phyloP scores from a whole-genome alignment of 1,139 yeast species.

The Suhomyces guaymorum region DNA sequence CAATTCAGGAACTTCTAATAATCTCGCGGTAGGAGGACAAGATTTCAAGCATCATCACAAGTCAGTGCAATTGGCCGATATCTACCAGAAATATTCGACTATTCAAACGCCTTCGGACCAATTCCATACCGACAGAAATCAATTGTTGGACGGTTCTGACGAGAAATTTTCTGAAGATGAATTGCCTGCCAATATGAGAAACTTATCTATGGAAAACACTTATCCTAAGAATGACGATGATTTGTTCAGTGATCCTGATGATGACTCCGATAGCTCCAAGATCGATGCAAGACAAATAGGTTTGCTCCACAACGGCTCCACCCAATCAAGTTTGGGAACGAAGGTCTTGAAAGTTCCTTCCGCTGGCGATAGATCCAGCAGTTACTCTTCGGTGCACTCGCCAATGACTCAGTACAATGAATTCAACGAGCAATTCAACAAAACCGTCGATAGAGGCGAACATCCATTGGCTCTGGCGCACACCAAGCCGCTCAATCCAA shows the following conservation, averaged over 20 bases:
- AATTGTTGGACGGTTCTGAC: conserved; percentile 38
- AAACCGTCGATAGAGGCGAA: conserved; percentile 18
- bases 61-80: conserved; percentile 46
- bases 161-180: conserved; percentile 39
- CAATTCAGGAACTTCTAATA: no score
- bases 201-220: conserved; percentile 28
- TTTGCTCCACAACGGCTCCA: conserved; percentile 10
- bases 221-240: conserved; percentile 45
- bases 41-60: conserved; percentile 24
- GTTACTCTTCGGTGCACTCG: conserved; percentile 45
- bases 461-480: conserved; percentile 5
- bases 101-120: conserved; percentile 47
- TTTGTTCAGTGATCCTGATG: conserved; percentile 40
- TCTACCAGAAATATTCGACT: conserved; percentile 46
- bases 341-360: conserved; percentile 27
- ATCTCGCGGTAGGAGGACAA: no score
- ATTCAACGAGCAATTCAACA: conserved; percentile 48
- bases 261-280: conserved; percentile 26
- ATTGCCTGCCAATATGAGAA: conserved; percentile 35
- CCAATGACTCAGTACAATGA: conserved; percentile 58
- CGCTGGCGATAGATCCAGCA: conserved; percentile 31
- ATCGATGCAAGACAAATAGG: conserved; percentile 33
- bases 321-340: conserved; percentile 10
- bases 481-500: conserved; percentile 6
- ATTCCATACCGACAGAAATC: conserved; percentile 30